Base-by-base conservation (phyloP, 257 asterid genomes). In the Solanum acaule region DNA sequence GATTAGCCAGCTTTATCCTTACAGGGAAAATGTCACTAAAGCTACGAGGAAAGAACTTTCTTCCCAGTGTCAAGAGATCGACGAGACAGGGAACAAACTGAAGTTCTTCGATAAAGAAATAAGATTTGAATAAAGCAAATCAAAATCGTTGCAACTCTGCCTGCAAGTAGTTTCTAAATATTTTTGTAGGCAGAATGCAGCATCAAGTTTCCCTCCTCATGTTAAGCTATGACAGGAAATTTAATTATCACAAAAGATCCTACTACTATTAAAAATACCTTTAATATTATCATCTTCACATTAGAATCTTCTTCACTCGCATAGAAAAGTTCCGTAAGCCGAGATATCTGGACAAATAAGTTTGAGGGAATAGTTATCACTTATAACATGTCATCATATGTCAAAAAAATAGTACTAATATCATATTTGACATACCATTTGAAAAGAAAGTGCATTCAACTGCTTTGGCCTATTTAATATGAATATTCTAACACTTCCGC, bases 271-370 rank as follows among this genome's bases (percentile, higher is more conserved):
- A 23, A 88, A 77, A 7, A 27, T 91, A 96, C 99, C 99, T 96
- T 97, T 88, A 96, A 18, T 67, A 97, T 89, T 61, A 97, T 90
- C 81, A 95, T 86, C 89, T 96, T 96, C 90, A 95, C 93, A 76
- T 90, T 87, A 22, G 93, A 77, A 81, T 96, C 97, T 88, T 92
- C 91, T 86, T 92, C 95, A 79, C 83, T 91, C 29, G 91, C 87
- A 83, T 89, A 90, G 86, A 91, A 95, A 86, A 95, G 95, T 88
- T 95, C 96, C 93, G 91, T 78, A 83, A 96, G 87, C 85, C 94
- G 96, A 25, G 96, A 92, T 78, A 96, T 89, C 99, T 96, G 75
- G 56, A 90, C 67, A 89, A 84, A 82, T 87, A 85, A 88, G 40
- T 63, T 71, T 85, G 67, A 90, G 90, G 40, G 33, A 22, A 14